Evolutionary conservation across 495 filamentous ascomycete genomes (phyloP), one percentile per base, ranked within the genome.

Genomic region (Penicillium coprophilum): DNA sequence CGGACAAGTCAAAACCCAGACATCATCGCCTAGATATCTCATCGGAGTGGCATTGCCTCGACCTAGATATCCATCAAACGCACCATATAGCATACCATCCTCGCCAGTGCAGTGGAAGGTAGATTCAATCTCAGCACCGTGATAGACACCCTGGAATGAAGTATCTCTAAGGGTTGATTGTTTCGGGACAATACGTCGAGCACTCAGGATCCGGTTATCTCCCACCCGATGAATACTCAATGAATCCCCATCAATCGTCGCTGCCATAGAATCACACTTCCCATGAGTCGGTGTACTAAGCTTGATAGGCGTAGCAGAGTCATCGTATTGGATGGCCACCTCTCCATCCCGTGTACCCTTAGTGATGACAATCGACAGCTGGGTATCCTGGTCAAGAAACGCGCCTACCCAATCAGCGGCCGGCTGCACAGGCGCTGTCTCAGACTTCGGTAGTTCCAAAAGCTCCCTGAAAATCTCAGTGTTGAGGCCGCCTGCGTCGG

Each of bases 11-110:
- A 73, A 39, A 4, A 23, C 48, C 71, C 71, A 73, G 2, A 71
- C 55, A 66, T 73, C 69, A 20, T 62, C 56, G 4, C 63, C 69
- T 6, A 73, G 49, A 46, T 65, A 72, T 12, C 45, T 48, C 62
- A 73, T 64, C 0, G 58, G 53, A 15, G 59, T 59, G 6, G 48
- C 55, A 4, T 58, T 51, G n/a, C 71, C 69, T 3, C 51, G 39
- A 6, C 71, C 71, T 13, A 73, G 54, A 40, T 60, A 73, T 10
- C 71, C 71, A 34, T 70, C 65, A 43, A 73, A 71, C 6, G 40
- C 32, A 0, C 71, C 71, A 36, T 73, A 73, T 8, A 73, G 28
- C 48, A 71, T 56, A 1, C 56, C 67, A 11, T 59, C 58, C 12
- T 51, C 47, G 1, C 71, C 71, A 19, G 28, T 46, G 28, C 69